Conservation (phyloP, 805 yeast species). For the Sungouiella thailandica region DNA sequence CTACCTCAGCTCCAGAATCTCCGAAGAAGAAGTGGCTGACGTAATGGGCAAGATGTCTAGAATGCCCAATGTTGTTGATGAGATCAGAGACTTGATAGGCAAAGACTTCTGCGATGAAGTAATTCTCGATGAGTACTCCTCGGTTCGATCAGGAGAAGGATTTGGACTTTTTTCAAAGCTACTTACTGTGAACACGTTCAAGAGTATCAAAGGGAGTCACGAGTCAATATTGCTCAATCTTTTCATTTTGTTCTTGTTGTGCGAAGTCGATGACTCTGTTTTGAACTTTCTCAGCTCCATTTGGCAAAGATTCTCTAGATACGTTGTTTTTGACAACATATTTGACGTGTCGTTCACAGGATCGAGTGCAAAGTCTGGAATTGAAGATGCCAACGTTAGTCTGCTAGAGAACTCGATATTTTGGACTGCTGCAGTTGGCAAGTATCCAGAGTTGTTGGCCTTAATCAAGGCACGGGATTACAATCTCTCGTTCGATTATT, state of each 20-base stretch:
- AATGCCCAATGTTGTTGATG: constrained; percentile 23
- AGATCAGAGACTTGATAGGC: constrained; percentile 20
- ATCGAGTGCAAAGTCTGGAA: constrained; percentile 7
- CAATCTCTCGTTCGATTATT: constrained; percentile 25
- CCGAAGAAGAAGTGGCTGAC: constrained; percentile 18
- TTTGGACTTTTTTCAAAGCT: constrained; percentile 22
- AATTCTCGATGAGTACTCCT: constrained; percentile 1
- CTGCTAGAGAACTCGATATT: constrained; percentile 25
- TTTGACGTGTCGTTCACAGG: constrained; percentile 24
- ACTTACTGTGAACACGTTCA: constrained; percentile 21
- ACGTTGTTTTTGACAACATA: constrained; percentile 19
- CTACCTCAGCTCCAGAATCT: constrained; percentile 20
- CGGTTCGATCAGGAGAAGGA: constrained; percentile 8
- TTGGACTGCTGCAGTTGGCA: constrained; percentile 24
- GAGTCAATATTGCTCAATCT: constrained; percentile 25
- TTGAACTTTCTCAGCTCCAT: constrained; percentile 21
- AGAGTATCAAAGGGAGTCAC: constrained; percentile 25
- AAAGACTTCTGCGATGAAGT: constrained; percentile 2
- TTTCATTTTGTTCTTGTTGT: constrained; percentile 25
- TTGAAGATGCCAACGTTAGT: constrained; percentile 11
- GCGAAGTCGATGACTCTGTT: constrained; percentile 28
- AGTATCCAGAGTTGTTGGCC: constrained; percentile 13
- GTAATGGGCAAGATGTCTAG: constrained; percentile 20
- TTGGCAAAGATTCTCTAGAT: constrained; percentile 20
- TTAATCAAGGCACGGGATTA: constrained; percentile 16